These are phyloP conservation scores for Hypomyces rosellus DNA, from an alignment of 2,329 filamentous ascomycete species.

Conservation along the genomic window DNA sequence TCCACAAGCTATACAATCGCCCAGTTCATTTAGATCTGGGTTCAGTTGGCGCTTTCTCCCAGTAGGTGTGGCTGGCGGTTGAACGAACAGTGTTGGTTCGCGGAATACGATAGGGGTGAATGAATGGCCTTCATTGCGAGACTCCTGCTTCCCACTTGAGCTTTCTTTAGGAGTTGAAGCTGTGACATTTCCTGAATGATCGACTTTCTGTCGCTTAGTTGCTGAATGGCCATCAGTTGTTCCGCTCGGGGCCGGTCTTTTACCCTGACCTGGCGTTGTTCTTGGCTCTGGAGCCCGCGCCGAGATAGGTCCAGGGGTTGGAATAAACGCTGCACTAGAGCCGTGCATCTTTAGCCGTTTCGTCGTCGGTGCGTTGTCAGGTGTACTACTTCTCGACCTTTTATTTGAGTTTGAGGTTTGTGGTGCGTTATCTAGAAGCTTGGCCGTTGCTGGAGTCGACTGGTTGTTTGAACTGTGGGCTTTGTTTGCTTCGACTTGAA, in stretches of 20 bases:
- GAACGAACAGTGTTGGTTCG: background rate
- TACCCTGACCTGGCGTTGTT: too few species aligned
- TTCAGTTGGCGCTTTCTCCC: background rate
- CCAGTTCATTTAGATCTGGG: background rate
- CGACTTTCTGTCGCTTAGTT: too few species aligned
- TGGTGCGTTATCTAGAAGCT: background rate
- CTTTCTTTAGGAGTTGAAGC: background rate
- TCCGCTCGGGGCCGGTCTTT: too few species aligned
- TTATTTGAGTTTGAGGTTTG: background rate
- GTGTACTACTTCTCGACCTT: too few species aligned
- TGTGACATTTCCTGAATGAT: too few species aligned
- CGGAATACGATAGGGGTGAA: background rate
- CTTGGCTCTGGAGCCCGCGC: too few species aligned
- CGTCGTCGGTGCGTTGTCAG: too few species aligned
- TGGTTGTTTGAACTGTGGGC: background rate
- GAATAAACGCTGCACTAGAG: too few species aligned
- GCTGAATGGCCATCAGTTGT: too few species aligned
- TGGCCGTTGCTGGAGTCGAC: background rate
- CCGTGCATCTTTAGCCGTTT: too few species aligned
- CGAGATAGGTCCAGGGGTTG: too few species aligned
- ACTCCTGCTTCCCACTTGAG: background rate
- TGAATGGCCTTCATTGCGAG: background rate
- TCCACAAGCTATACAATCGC: background rate
- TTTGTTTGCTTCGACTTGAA: background rate
- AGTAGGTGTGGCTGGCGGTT: background rate